Evolutionary conservation across 2,329 filamentous ascomycete species (phyloP), one percentile per base, ranked within the genome.

Genomic region (Stagonosporopsis chrysanthemi): DNA sequence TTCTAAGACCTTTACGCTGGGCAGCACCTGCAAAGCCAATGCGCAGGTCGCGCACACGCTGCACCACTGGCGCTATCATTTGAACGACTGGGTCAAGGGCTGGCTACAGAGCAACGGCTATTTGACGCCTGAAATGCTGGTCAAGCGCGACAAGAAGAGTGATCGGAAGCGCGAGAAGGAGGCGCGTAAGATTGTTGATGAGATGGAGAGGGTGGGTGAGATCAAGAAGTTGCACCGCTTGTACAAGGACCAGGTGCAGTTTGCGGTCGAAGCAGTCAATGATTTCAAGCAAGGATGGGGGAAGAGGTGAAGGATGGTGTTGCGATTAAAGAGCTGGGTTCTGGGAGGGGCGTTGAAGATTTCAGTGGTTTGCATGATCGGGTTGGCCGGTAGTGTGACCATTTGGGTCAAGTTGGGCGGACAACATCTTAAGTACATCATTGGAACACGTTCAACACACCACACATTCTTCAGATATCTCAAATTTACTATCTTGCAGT

Each of bases 1-100:
- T 28, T 65, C 61, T 15, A 67, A 69, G 15, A 52, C 58, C 43
- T 75, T 75, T 59, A 65, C 68, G 1, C 61, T 75, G 1, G 73
- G 73, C 29, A 64, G 59, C 4, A 74, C 71, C 58, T 90, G 87
- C 78, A 84, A 83, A 67, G 76, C 78, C 29, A 89, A 88, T 63
- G 90, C 90, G 0, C 81, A 86, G 62, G 88, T 88, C 36, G 88
- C 89, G 0, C 90, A 94, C 69, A 83, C 83, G 1, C 81, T 94
- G 3, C 82, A 86, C 4, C 91, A 95, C 75, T 93, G 91, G 91
- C 88, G 88, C 54, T 85, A 84, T 58, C 84, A 87, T 42, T 84
- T 94, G n/a, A 88, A 90, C 68, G 83, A 88, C 62, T 90, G 85
- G 83, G 87, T 93, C 0, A 80, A 89, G 23, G 81, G 83, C 26